These are phyloP conservation scores for Coleophoma cylindrospora DNA, from an alignment of 2,329 filamentous ascomycete species.

Conservation along the genomic window DNA sequence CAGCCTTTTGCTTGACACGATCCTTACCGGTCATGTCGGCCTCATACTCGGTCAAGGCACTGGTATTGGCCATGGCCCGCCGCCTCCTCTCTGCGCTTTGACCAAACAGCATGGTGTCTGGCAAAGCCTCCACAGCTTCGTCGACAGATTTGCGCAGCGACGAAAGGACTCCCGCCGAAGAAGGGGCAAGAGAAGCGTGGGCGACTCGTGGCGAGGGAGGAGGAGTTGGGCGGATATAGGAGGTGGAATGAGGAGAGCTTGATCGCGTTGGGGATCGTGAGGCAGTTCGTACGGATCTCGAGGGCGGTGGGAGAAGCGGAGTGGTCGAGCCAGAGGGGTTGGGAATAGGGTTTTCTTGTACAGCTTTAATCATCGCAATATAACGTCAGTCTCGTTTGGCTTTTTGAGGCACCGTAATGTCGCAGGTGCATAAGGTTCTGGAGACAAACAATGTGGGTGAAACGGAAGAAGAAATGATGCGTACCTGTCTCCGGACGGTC, in stretches of 20 bases:
- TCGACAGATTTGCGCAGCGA: not conserved
- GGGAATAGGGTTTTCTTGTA: not conserved
- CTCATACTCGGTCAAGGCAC: slow-evolving; percentile 42
- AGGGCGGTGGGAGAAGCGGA: not conserved
- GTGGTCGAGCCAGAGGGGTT: not conserved
- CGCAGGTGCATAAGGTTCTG: too few species aligned
- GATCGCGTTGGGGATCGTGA: not conserved
- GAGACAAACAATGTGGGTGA: too few species aligned
- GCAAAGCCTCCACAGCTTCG: not conserved
- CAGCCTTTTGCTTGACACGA: slow-evolving; percentile 58
- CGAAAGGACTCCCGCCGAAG: not conserved
- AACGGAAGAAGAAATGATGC: too few species aligned
- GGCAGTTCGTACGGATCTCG: not conserved
- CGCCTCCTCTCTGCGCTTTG: slow-evolving; percentile 4
- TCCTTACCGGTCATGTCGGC: slow-evolving; percentile 57
- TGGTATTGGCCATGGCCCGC: slow-evolving; percentile 21
- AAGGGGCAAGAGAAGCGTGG: not conserved
- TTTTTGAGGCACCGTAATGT: not conserved
- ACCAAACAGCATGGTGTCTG: slow-evolving; percentile 1
- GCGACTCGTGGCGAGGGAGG: not conserved
- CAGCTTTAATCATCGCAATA: too few species aligned
- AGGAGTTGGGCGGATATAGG: slow-evolving; percentile 1
- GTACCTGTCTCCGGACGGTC: too few species aligned
- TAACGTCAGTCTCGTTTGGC: not conserved
- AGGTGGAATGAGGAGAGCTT: not conserved